Evolutionary conservation across 805 yeast species (phyloP).

Genomic region (Saturnispora kantuleensis): DNA sequence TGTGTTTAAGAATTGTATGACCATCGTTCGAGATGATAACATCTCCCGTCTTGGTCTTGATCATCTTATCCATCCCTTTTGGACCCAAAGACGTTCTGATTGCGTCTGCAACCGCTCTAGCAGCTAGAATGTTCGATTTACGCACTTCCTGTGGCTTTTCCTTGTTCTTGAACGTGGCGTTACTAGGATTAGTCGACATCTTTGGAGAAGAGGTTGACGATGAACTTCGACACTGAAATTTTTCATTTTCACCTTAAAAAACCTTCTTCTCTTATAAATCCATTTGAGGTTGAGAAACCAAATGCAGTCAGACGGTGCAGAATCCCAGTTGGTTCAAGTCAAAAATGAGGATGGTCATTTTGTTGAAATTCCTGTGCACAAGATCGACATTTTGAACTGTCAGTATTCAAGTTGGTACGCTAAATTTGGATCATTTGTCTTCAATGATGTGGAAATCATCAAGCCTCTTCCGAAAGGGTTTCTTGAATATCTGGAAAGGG

Average conservation of each 20-base stretch:
- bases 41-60: conserved; percentile 85
- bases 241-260: too few relatives aligned
- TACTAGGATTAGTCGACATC: conserved; percentile 22
- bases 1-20: conserved; percentile 89
- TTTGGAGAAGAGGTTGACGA: too few relatives aligned
- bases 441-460: conserved; percentile 43
- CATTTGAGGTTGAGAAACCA: too few relatives aligned
- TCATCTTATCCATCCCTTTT: conserved; percentile 99
- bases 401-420: conserved; percentile 53
- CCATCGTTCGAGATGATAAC: conserved; percentile 96
- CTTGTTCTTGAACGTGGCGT: conserved; percentile 84
- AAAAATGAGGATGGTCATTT: conserved; percentile 13
- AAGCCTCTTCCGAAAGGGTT: conserved; percentile 49
- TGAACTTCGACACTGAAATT: too few relatives aligned
- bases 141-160: conserved; percentile 95
- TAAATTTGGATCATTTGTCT: conserved; percentile 33
- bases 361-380: conserved; percentile 21
- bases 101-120: conserved; percentile 91
- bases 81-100: conserved; percentile 95
- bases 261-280: too few relatives aligned
- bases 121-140: conserved; percentile 79
- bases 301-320: too few relatives aligned
- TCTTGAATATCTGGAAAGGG: conserved; percentile 50
- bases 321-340: too few relatives aligned
- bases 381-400: conserved; percentile 40